These are phyloP conservation scores for Penicillium fimorum DNA, from an alignment of 495 filamentous ascomycete genomes.

Conservation along the genomic window DNA sequence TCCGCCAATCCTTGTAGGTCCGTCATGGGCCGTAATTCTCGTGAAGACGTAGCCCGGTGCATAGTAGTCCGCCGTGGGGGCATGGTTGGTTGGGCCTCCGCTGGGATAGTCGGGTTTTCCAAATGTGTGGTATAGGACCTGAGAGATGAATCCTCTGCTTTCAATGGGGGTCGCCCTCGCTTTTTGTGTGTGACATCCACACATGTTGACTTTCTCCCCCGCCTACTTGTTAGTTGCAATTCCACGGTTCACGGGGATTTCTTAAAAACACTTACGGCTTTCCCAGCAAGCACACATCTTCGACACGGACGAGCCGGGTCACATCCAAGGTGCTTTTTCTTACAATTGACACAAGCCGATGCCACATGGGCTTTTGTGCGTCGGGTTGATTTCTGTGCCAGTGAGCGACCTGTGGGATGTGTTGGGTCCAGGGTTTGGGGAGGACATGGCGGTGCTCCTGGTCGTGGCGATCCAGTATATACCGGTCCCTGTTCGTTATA, in stretches of 20 bases:
- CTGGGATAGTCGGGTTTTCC: slow-evolving; percentile 27
- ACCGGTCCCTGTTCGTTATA: slow-evolving; percentile 36
- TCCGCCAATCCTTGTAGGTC: slow-evolving; percentile 37
- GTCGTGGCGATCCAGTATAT: slow-evolving; percentile 20
- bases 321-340: slow-evolving; percentile 87
- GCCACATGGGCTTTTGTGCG: slow-evolving; percentile 95
- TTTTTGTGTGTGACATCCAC: slow-evolving; percentile 97
- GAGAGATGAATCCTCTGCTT: slow-evolving; percentile 66
- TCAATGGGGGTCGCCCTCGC: slow-evolving; percentile 83
- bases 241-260: neutral
- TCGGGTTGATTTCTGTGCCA: slow-evolving; percentile 64
- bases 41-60: slow-evolving; percentile 43
- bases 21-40: slow-evolving; percentile 46
- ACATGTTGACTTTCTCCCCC: slow-evolving; percentile 68
- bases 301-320: slow-evolving; percentile 64
- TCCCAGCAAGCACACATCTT: slow-evolving; percentile 61
- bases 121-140: slow-evolving; percentile 36
- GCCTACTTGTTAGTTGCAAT: slow-evolving; percentile 3
- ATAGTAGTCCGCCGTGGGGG: slow-evolving; percentile 29
- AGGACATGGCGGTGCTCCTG: slow-evolving; percentile 32
- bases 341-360: slow-evolving; percentile 96
- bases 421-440: slow-evolving; percentile 27
- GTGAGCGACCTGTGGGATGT: slow-evolving; percentile 28
- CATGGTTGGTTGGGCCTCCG: slow-evolving; percentile 29
- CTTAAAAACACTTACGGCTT: slow-evolving; percentile 53